phyloP scores from a whole-genome alignment of 192 early-diverging fungal species.

The Thamnidium elegans region DNA sequence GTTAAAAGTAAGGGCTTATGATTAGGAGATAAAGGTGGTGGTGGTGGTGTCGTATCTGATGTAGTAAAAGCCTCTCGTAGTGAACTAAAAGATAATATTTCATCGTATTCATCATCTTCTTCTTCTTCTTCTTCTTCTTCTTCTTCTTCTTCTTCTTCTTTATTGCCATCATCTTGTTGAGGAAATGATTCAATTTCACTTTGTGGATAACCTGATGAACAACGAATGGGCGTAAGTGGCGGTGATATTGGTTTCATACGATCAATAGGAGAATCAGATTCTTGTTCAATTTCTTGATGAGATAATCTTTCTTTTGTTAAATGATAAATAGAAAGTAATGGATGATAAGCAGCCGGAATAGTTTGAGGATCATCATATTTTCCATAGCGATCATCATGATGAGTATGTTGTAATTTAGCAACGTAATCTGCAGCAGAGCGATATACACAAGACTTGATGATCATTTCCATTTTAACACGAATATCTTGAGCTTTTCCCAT shows the following conservation, averaged over 20 bases:
- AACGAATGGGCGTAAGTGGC: too few species aligned
- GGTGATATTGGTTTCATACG: background rate
- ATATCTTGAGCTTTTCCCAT: slow-evolving; percentile 69
- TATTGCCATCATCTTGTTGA: too few species aligned
- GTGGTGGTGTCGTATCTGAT: too few species aligned
- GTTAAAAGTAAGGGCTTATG: too few species aligned
- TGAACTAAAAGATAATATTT: too few species aligned
- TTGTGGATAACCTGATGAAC: too few species aligned
- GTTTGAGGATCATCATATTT: slow-evolving; percentile 33
- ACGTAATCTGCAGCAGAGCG: slow-evolving; percentile 22
- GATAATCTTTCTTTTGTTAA: slow-evolving; percentile 62
- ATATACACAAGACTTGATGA: slow-evolving; percentile 52
- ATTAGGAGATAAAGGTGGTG: too few species aligned
- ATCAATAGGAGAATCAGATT: background rate
- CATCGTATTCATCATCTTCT: too few species aligned
- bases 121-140: too few species aligned
- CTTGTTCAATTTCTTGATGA: background rate
- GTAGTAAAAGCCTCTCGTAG: too few species aligned
- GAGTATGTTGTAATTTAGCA: slow-evolving; percentile 3
- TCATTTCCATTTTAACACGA: slow-evolving; percentile 44
- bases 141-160: too few species aligned
- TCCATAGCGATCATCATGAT: background rate
- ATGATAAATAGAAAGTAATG: slow-evolving; percentile 81
- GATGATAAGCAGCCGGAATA: slow-evolving; percentile 45
- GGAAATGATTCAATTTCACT: too few species aligned